Evolutionary conservation across 1,284 basidiomycete genomes (phyloP).

Genomic region (Xanthoconium separans): DNA sequence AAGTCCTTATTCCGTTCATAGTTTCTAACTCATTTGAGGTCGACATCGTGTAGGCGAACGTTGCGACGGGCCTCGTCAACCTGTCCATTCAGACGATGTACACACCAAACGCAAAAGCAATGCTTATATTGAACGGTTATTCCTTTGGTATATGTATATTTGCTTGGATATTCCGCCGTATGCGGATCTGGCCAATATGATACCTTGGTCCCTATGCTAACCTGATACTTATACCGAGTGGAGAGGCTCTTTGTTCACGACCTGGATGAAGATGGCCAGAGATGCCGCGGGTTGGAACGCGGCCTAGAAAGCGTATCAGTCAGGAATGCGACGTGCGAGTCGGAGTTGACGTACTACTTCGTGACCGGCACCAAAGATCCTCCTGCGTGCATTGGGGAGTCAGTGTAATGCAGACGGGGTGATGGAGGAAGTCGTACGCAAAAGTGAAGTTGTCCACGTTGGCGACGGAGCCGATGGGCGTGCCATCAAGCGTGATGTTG

Average conservation of each 20-base stretch:
- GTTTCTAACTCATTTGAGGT: neutral
- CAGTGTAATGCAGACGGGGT: neutral
- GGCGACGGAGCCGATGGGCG: conserved; percentile 53
- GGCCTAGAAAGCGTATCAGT: conserved; percentile 36
- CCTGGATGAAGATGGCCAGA: conserved; percentile 56
- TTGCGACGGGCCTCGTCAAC: conserved; percentile 86
- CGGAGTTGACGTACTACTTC: conserved; percentile 47
- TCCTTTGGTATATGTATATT: conserved; percentile 51
- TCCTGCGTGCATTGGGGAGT: conserved; percentile 30
- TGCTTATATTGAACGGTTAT: conserved; percentile 70
- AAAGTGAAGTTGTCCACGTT: conserved; percentile 67
- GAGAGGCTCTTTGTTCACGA: conserved; percentile 49
- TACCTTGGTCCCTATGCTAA: neutral
- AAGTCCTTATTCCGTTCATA: conserved; percentile 50
- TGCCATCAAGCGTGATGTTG: conserved; percentile 57
- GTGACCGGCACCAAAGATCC: conserved; percentile 56
- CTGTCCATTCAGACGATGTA: conserved; percentile 85
- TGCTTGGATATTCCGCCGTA: conserved; percentile 51
- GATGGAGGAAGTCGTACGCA: conserved; percentile 41
- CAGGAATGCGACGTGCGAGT: neutral
- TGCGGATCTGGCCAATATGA: conserved; percentile 24
- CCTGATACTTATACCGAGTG: conserved; percentile 46
- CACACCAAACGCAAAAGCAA: conserved; percentile 51
- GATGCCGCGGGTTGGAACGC: conserved; percentile 58
- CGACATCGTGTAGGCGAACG: conserved; percentile 64